Conservation (phyloP, 495 filamentous ascomycete species). For the Aspergillus steynii region DNA sequence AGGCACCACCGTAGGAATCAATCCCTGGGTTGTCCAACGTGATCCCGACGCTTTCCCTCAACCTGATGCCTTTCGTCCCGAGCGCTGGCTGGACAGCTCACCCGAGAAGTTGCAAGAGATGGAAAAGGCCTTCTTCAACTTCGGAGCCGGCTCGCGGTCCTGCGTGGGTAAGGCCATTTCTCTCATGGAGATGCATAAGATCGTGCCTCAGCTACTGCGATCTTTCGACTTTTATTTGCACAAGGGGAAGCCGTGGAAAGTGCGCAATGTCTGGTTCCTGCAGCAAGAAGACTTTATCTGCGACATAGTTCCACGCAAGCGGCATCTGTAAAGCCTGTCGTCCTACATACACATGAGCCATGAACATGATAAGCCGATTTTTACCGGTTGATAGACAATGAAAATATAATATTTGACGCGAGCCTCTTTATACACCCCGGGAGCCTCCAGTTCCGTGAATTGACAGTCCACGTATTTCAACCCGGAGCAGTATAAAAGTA, state of each 20-base stretch:
- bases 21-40: constrained; percentile 30
- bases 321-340: not conserved
- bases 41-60: constrained; percentile 22
- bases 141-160: constrained; percentile 60
- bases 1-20: constrained; percentile 61
- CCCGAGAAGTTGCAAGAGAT: constrained; percentile 26
- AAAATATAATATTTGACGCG: too few relatives aligned
- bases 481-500: too few relatives aligned
- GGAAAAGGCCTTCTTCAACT: constrained; percentile 41
- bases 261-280: constrained; percentile 34
- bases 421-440: too few relatives aligned
- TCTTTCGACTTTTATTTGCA: constrained; percentile 55
- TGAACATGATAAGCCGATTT: too few relatives aligned
- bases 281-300: constrained; percentile 33
- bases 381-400: too few relatives aligned
- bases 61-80: constrained; percentile 29
- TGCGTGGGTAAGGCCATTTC: constrained; percentile 74
- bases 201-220: constrained; percentile 69
- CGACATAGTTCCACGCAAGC: constrained; percentile 12
- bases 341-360: too few relatives aligned
- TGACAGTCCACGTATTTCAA: too few relatives aligned
- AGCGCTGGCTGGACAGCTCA: constrained; percentile 26
- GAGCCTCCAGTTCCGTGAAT: too few relatives aligned
- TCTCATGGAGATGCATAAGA: constrained; percentile 75
- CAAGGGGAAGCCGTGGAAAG: constrained; percentile 22